Base-by-base conservation (phyloP, 768 basidiomycete species). In the Russula olivacea region DNA sequence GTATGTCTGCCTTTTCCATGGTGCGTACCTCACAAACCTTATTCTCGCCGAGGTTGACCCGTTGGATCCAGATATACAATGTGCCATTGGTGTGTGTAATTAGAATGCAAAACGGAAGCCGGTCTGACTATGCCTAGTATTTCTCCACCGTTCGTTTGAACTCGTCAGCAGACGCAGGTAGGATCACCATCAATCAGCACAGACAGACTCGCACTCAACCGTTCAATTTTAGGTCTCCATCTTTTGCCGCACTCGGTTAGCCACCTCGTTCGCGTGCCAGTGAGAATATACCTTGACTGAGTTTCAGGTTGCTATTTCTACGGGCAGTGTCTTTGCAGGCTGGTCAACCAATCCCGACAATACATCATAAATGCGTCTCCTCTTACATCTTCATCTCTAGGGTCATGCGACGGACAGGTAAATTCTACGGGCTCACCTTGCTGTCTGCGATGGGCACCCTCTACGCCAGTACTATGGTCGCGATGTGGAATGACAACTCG, bases 221-320 rank as follows among this genome's bases (percentile, higher is more conserved):
- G 38, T 45, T 55, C 19, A 50, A 55, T 23, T 57, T n/a, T 68
- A 91, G 90, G 91, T 32, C 77, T 89, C 32, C 95, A 95, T 76
- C 76, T 99, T 23, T 76, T 98, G 41, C 93, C 95, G 25, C 94
- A 96, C 75, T 92, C 91, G 40, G 89, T 93, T 75, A 74, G 85
- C 54, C 5, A 68, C 30, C 55, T 66, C 47, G 34, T 30, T 68
- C 58, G 61, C 45, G 51, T 66, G 68, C 66, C 58, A 61, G 68
- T 59, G 61, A 66, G 68, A 63, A 66, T 63, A 25, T 55, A 40
- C 25, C 17, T 55, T 61, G 30, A 67, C 43, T 43, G 32, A 19
- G 52, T 48, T 28, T 69, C 71, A 93, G 89, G 75, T 90, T 65
- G 86, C 89, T 54, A 81, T 97, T 59, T 88, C 93, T 3, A 77